These are phyloP conservation scores for Chalciporus pseudorubinellus DNA, from an alignment of 768 basidiomycete genomes.

Conservation along the genomic window DNA sequence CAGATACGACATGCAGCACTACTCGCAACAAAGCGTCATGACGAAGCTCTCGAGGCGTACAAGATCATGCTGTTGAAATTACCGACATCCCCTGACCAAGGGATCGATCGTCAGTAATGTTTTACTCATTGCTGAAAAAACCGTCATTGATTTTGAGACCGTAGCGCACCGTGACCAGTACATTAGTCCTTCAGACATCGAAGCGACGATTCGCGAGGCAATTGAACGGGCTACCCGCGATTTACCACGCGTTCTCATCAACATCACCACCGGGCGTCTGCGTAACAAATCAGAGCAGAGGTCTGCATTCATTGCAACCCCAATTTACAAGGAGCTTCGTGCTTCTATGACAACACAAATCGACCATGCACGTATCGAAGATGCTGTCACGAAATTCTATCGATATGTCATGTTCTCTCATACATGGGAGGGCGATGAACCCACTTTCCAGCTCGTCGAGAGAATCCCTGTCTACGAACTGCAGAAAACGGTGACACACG, in stretches of 20 bases:
- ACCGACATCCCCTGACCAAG: background rate
- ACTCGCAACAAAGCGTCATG: background rate
- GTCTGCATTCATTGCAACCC: constrained; percentile 1
- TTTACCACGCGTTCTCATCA: constrained; percentile 6
- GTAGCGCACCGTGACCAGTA: background rate
- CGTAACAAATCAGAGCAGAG: constrained; percentile 1
- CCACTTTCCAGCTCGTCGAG: constrained; percentile 4
- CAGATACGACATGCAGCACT: constrained; percentile 7
- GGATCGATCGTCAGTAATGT: constrained; percentile 1
- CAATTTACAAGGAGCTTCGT: constrained; percentile 4
- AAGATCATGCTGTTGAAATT: constrained; percentile 13
- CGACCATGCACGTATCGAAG: constrained; percentile 4
- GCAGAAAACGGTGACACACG: constrained; percentile 1
- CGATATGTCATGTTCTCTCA: constrained; percentile 18
- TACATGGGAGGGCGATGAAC: constrained; percentile 11
- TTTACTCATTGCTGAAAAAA: too few relatives aligned
- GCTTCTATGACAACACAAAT: constrained; percentile 10
- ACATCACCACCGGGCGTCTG: constrained; percentile 10
- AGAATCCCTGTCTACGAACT: constrained; percentile 8
- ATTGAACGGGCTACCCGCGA: constrained; percentile 3
- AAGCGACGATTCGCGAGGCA: background rate
- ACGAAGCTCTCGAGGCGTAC: background rate
- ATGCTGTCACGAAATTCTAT: constrained; percentile 4
- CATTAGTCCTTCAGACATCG: background rate
- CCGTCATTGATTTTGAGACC: background rate